Conservation (phyloP, 176 grass and related monocot species). For the Eleusine indica region DNA sequence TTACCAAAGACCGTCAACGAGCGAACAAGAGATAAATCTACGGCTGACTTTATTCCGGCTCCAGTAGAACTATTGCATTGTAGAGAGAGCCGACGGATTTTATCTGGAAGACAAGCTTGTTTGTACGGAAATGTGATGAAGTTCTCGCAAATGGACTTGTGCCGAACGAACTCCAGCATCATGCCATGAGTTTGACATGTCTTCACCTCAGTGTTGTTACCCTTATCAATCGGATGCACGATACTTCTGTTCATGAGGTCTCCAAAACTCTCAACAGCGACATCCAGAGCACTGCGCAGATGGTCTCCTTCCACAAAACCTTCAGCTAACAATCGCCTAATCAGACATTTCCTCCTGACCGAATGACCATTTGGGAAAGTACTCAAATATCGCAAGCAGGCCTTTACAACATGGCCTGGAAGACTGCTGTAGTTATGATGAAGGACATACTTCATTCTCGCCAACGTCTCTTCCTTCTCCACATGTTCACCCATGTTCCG, state of each 20-base stretch:
- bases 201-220: slow-evolving; percentile 3
- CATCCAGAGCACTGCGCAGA: background rate
- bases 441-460: slow-evolving; percentile 4
- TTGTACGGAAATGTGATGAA: background rate
- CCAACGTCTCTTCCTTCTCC: background rate
- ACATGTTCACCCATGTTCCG: background rate
- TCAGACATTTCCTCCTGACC: background rate
- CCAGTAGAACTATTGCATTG: background rate
- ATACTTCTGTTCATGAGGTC: slow-evolving; percentile 21
- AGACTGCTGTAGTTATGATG: background rate
- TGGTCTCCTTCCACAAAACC: background rate
- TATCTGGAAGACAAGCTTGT: background rate
- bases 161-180: slow-evolving; percentile 29
- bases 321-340: slow-evolving; percentile 38
- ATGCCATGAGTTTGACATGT: background rate
- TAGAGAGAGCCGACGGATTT: slow-evolving; percentile 14
- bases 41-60: background rate
- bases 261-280: background rate
- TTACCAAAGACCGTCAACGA: slow-evolving; percentile 14
- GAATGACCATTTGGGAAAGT: background rate
- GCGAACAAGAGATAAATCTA: slow-evolving; percentile 21
- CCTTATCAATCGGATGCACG: background rate
- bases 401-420: slow-evolving; percentile 8
- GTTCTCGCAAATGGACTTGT: slow-evolving; percentile 21
- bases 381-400: background rate